phyloP scores from a whole-genome alignment of 2,329 filamentous ascomycete genomes.

The Penicillium polonicum region DNA sequence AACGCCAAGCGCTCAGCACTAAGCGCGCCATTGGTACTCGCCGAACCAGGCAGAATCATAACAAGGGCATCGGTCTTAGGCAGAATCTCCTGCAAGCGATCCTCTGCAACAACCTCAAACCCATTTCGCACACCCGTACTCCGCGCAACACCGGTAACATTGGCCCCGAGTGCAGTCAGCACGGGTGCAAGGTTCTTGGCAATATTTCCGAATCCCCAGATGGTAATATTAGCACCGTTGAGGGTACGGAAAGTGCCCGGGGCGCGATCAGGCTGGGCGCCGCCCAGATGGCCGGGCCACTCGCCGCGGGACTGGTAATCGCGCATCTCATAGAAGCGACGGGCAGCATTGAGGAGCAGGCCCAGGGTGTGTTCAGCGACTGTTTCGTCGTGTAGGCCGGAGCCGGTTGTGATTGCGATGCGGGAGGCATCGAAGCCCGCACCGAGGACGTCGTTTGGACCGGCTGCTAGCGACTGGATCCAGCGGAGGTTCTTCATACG shows the following conservation, averaged over 20 bases:
- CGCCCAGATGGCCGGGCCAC: constrained; percentile 63
- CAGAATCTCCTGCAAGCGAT: constrained; percentile 54
- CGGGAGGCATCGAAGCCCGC: constrained; percentile 58
- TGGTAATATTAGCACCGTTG: constrained; percentile 56
- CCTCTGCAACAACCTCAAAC: constrained; percentile 57
- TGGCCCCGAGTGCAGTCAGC: constrained; percentile 56
- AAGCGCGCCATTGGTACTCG: constrained; percentile 56
- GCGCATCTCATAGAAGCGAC: constrained; percentile 57
- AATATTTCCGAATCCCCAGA: constrained; percentile 69
- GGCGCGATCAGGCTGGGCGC: constrained; percentile 48
- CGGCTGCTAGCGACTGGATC: constrained; percentile 67
- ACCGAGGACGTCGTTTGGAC: constrained; percentile 63
- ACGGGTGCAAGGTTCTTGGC: constrained; percentile 60
- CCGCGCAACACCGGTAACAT: constrained; percentile 60
- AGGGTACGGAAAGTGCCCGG: constrained; percentile 59
- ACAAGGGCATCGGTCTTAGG: constrained; percentile 63
- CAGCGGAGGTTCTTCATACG: constrained; percentile 59
- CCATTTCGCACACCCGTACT: constrained; percentile 57
- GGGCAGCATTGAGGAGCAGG: constrained; percentile 44
- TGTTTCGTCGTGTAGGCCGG: constrained; percentile 63
- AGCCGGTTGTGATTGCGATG: constrained; percentile 59
- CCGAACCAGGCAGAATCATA: constrained; percentile 63
- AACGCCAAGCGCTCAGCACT: constrained; percentile 54
- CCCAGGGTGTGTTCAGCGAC: constrained; percentile 65
- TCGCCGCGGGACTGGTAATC: constrained; percentile 58